Conservation (phyloP, 305 asterid genomes). For the Euphrasia arctica region DNA sequence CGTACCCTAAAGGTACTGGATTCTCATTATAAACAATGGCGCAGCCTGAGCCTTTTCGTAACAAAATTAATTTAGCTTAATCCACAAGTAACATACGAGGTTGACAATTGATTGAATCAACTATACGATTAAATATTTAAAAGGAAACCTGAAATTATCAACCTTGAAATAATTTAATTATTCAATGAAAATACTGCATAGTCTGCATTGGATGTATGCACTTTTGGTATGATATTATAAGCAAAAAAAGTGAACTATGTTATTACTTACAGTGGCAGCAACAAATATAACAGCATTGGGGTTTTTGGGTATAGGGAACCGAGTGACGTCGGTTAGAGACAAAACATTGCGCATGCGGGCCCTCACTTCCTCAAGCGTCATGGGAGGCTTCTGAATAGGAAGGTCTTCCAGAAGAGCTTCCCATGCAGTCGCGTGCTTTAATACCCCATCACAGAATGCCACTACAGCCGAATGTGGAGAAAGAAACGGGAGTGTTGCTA, state of each 20-base stretch:
- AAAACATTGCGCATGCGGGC: slow-evolving; percentile 85
- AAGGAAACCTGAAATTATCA: neutral
- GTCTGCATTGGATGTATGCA: too few relatives aligned
- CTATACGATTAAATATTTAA: neutral
- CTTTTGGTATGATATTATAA: slow-evolving; percentile 5
- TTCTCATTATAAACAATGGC: too few relatives aligned
- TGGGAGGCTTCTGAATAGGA: slow-evolving; percentile 42
- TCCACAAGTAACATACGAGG: neutral
- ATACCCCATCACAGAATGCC: slow-evolving; percentile 95
- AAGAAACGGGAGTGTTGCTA: slow-evolving; percentile 80
- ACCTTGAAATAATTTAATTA: slow-evolving; percentile 1
- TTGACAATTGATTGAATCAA: neutral
- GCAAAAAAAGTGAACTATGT: slow-evolving; percentile 16
- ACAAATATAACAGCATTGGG: slow-evolving; percentile 84
- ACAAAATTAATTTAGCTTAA: too few relatives aligned
- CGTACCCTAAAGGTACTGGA: too few relatives aligned
- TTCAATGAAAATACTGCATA: neutral
- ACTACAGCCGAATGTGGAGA: slow-evolving; percentile 99
- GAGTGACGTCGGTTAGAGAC: slow-evolving; percentile 94
- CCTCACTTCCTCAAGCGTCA: slow-evolving; percentile 82
- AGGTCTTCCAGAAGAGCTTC: slow-evolving; percentile 89
- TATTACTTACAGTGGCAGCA: slow-evolving; percentile 83
- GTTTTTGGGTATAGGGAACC: slow-evolving; percentile 86
- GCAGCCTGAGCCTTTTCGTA: too few relatives aligned
- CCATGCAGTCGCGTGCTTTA: slow-evolving; percentile 98